phyloP scores from a whole-genome alignment of 1,284 basidiomycete genomes.

The Rhodotorula sp. region DNA sequence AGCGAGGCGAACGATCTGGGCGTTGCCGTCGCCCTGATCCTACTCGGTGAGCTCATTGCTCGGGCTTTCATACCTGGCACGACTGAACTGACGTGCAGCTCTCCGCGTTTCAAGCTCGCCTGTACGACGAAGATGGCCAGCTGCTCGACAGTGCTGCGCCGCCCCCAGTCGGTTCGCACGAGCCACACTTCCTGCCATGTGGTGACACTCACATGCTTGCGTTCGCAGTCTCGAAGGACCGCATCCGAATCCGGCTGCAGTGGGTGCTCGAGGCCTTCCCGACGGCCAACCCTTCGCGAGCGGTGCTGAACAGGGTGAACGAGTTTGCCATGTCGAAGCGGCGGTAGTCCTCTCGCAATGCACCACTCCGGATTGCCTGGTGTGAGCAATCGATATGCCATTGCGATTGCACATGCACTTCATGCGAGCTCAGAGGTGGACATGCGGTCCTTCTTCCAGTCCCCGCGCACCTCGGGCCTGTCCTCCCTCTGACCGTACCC shows the following conservation, averaged over 20 bases:
- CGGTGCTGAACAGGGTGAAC: slow-evolving; percentile 42
- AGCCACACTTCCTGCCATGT: not conserved
- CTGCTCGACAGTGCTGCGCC: not conserved
- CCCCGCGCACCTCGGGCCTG: slow-evolving; percentile 22
- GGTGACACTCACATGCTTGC: not conserved
- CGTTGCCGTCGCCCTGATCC: slow-evolving; percentile 24
- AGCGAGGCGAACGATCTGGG: slow-evolving; percentile 40
- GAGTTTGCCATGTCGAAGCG: slow-evolving; percentile 32
- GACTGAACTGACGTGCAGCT: not conserved
- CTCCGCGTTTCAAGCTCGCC: slow-evolving; percentile 10
- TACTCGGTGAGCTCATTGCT: slow-evolving; percentile 27
- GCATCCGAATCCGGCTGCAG: slow-evolving; percentile 37
- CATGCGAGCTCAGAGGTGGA: slow-evolving; percentile 30
- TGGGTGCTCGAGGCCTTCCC: slow-evolving; percentile 42
- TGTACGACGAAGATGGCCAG: slow-evolving; percentile 17
- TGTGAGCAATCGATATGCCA: not conserved
- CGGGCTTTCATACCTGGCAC: not conserved
- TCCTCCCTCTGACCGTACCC: slow-evolving; percentile 3
- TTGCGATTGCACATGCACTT: not conserved
- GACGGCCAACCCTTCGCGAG: slow-evolving; percentile 41
- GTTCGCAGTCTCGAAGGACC: slow-evolving; percentile 29
- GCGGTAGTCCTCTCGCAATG: not conserved
- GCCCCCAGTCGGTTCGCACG: not conserved
- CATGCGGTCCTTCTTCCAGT: slow-evolving; percentile 33
- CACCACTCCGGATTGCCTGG: not conserved